Percentiles rank a stretch among this genome's conserved stretches.
phyloP scores from a whole-genome alignment of 2,329 filamentous ascomycete genomes.

The Calonectria montana region DNA sequence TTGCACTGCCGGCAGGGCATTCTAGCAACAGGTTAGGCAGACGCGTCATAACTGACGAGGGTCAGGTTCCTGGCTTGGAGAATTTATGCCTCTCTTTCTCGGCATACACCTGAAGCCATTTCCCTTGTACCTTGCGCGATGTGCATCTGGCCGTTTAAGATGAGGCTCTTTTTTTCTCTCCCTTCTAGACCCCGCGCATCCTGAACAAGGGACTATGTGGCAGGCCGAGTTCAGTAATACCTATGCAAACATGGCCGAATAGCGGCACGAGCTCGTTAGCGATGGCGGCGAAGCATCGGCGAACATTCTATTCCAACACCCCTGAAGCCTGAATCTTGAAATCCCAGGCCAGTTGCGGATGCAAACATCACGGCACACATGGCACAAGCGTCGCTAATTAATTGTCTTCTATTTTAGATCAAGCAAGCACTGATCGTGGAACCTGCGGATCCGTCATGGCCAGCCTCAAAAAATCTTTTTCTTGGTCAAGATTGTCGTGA shows the following conservation, averaged over 20 bases:
- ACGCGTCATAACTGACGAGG: conserved; percentile 20
- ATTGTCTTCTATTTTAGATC: background rate
- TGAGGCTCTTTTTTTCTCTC: conserved; percentile 1
- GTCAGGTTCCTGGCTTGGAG: background rate
- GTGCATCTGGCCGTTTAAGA: background rate
- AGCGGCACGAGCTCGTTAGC: background rate
- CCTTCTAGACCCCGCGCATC: background rate
- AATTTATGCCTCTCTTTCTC: background rate
- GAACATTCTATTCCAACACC: background rate
- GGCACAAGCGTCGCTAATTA: conserved; percentile 11
- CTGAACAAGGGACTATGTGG: background rate
- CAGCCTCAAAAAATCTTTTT: conserved; percentile 68
- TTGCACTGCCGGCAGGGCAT: background rate
- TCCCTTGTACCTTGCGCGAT: background rate
- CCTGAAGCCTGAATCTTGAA: background rate
- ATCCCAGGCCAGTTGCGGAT: background rate
- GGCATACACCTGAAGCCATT: background rate
- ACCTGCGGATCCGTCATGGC: conserved; percentile 44
- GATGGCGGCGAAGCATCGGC: conserved; percentile 4
- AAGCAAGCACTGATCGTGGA: conserved; percentile 28
- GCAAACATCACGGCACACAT: conserved; percentile 31
- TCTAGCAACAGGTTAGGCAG: background rate
- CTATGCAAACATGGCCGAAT: background rate
- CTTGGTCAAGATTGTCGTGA: conserved; percentile 61
- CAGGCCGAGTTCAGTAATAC: background rate